These are phyloP conservation scores for Lomentospora prolificans DNA, from an alignment of 2,329 filamentous ascomycete genomes.

Conservation along the genomic window DNA sequence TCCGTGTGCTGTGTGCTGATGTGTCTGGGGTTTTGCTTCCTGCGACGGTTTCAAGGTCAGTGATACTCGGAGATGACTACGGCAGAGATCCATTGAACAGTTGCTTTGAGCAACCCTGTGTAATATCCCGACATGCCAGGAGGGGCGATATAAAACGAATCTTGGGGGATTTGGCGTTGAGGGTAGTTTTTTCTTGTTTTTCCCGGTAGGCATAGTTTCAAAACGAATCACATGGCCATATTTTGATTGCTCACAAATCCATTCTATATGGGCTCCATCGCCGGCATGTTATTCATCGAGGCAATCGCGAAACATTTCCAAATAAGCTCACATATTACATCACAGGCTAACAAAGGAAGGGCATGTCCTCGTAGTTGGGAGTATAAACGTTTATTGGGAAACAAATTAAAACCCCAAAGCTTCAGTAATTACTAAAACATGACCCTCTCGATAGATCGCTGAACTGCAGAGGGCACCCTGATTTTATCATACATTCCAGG, in stretches of 20 bases:
- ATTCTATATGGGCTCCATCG: too few species aligned
- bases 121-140: constrained; percentile 8
- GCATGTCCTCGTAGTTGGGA: not conserved
- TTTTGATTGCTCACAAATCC: not conserved
- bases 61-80: not conserved
- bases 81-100: not conserved
- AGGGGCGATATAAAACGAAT: constrained; percentile 6
- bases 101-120: constrained; percentile 1
- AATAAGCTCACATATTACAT: not conserved
- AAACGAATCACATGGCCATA: constrained; percentile 1
- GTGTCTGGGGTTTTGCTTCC: not conserved
- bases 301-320: too few species aligned
- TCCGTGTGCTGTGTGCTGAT: not conserved
- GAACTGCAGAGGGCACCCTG: not conserved
- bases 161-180: constrained; percentile 4
- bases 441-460: not conserved
- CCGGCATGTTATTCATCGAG: too few species aligned
- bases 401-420: not conserved
- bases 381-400: not conserved
- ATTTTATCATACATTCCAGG: constrained; percentile 1
- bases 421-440: not conserved
- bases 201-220: constrained; percentile 3
- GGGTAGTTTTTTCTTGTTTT: not conserved
- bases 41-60: not conserved
- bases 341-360: too few species aligned